Conservation (phyloP, 805 yeast species). For the Candida lessepsii region DNA sequence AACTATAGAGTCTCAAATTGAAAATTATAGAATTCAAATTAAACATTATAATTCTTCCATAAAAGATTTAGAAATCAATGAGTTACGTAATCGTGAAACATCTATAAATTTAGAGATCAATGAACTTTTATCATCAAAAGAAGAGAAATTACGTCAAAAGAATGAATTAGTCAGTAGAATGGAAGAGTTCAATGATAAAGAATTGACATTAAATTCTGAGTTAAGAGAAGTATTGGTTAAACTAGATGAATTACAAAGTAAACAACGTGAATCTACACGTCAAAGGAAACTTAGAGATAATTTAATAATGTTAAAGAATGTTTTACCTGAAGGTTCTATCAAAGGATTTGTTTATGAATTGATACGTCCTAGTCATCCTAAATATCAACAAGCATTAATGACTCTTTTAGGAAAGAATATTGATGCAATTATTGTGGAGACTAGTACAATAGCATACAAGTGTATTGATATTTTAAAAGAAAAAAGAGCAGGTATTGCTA, state of each 20-base stretch:
- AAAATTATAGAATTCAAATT: slow-evolving; percentile 28
- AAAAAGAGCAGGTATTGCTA: slow-evolving; percentile 79
- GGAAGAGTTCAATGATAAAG: slow-evolving; percentile 43
- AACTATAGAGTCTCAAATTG: slow-evolving; percentile 31
- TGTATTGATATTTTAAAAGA: slow-evolving; percentile 80
- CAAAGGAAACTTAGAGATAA: slow-evolving; percentile 74
- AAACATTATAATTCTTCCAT: slow-evolving; percentile 39
- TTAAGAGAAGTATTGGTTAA: slow-evolving; percentile 58
- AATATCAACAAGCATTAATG: slow-evolving; percentile 70
- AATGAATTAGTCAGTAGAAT: slow-evolving; percentile 31
- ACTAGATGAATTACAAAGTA: slow-evolving; percentile 72
- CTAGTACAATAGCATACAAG: slow-evolving; percentile 61
- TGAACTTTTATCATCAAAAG: slow-evolving; percentile 28
- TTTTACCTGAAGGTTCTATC: slow-evolving; percentile 75
- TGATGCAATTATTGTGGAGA: slow-evolving; percentile 84
- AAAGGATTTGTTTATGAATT: slow-evolving; percentile 78
- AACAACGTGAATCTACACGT: slow-evolving; percentile 69
- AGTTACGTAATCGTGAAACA: slow-evolving; percentile 31
- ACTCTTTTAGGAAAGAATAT: slow-evolving; percentile 75
- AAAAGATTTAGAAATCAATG: slow-evolving; percentile 39
- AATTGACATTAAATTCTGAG: slow-evolving; percentile 59
- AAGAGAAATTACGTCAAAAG: slow-evolving; percentile 25
- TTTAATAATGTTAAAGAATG: slow-evolving; percentile 61
- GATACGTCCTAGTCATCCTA: slow-evolving; percentile 71
- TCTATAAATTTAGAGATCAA: slow-evolving; percentile 31